Conservation (phyloP, 257 asterid genomes). For the Salvia rosmarinus region DNA sequence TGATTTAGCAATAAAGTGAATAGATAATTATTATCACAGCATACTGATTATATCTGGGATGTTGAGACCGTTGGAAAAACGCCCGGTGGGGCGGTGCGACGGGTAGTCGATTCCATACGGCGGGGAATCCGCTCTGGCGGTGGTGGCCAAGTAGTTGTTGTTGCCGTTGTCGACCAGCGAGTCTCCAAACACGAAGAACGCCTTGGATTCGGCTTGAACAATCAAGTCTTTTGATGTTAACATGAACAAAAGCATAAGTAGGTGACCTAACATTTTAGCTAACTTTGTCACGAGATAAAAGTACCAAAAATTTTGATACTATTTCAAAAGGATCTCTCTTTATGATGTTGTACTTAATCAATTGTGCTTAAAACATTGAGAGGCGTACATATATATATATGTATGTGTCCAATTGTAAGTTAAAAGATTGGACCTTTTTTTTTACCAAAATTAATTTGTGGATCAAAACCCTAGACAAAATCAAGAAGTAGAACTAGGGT, state of each 20-base stretch:
- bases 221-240: background rate
- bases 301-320: background rate
- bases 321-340: background rate
- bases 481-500: background rate
- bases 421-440: background rate
- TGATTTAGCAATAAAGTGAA: no score
- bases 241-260: slow-evolving; percentile 5
- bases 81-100: slow-evolving; percentile 67
- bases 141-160: slow-evolving; percentile 65
- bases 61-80: slow-evolving; percentile 77
- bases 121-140: slow-evolving; percentile 78
- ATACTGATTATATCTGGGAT: slow-evolving; percentile 72
- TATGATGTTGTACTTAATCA: background rate
- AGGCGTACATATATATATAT: background rate
- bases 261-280: background rate
- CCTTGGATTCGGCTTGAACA: slow-evolving; percentile 38
- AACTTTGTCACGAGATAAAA: background rate
- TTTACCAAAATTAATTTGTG: slow-evolving; percentile 21
- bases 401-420: slow-evolving; percentile 14
- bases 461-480: slow-evolving; percentile 7
- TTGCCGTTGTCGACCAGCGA: slow-evolving; percentile 77
- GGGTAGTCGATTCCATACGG: slow-evolving; percentile 82
- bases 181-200: slow-evolving; percentile 78
- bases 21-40: no score
- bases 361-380: slow-evolving; percentile 26